These are phyloP conservation scores for Lipomyces spencermartinsiae DNA, from an alignment of 805 yeast species.

Conservation along the genomic window DNA sequence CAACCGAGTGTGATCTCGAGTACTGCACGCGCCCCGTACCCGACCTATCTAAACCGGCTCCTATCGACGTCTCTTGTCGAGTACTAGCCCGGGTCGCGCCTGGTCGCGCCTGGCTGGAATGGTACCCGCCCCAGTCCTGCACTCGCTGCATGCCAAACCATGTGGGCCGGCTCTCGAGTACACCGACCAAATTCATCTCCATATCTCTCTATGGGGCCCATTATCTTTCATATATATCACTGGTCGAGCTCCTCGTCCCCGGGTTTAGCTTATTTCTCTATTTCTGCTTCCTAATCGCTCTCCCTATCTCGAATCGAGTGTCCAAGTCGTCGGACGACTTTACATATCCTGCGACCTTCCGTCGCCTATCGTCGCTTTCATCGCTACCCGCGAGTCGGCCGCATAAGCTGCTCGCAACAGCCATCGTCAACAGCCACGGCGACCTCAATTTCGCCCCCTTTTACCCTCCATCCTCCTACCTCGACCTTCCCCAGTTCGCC, in stretches of 20 bases:
- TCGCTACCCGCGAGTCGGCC: not conserved
- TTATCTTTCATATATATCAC: not conserved
- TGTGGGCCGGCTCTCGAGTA: not conserved
- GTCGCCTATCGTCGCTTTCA: not conserved
- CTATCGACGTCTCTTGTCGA: not conserved
- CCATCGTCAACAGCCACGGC: not conserved
- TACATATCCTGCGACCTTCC: not conserved
- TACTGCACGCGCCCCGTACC: not conserved
- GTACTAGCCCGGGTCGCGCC: not conserved
- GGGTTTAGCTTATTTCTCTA: not conserved
- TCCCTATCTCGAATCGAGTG: not conserved
- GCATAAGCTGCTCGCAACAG: not conserved
- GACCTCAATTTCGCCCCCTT: not conserved
- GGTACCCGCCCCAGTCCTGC: not conserved
- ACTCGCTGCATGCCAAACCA: constrained; percentile 1
- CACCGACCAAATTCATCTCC: not conserved
- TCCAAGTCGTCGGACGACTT: not conserved
- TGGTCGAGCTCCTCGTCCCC: not conserved
- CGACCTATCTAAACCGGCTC: not conserved
- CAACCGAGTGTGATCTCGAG: not conserved
- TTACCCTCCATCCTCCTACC: not conserved
- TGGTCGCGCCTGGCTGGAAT: not conserved
- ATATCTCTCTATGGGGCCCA: not conserved
- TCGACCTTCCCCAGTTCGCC: not conserved
- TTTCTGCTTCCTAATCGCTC: not conserved